Evolutionary conservation across 2,329 filamentous ascomycete species (phyloP).

Genomic region (Fusarium sp.): DNA sequence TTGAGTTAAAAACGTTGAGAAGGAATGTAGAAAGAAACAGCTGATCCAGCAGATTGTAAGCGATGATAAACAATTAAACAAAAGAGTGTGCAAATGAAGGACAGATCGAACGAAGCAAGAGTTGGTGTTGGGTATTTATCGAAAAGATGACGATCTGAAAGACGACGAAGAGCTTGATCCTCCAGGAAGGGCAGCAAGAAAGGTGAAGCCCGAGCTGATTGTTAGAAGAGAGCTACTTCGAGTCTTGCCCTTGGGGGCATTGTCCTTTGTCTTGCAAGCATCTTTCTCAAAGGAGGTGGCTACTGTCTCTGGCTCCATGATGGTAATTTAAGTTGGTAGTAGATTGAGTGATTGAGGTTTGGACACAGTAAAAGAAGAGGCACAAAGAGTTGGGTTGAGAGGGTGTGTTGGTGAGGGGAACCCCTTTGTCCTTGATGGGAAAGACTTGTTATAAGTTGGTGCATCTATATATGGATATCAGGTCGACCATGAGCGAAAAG

Average conservation of each 20-base stretch:
- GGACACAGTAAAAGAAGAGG: conserved; percentile 1
- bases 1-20: neutral
- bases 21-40: neutral
- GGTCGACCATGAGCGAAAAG: conserved; percentile 19
- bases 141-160: conserved; percentile 41
- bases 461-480: conserved; percentile 20
- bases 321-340: neutral
- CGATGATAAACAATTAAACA: conserved; percentile 7
- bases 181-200: conserved; percentile 41
- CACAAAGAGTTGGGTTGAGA: conserved; percentile 24
- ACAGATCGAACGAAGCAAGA: conserved; percentile 10
- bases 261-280: conserved; percentile 40
- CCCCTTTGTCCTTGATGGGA: conserved; percentile 32
- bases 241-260: conserved; percentile 33
- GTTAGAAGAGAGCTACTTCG: conserved; percentile 41
- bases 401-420: conserved; percentile 18
- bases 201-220: conserved; percentile 44
- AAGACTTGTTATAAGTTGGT: conserved; percentile 38
- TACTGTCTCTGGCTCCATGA: conserved; percentile 39
- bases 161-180: conserved; percentile 31
- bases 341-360: neutral
- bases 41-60: neutral
- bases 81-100: conserved; percentile 29
- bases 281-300: conserved; percentile 43
- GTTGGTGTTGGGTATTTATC: conserved; percentile 28